Conservation (phyloP, 179 eudicot species). For the Silene coronaria region DNA sequence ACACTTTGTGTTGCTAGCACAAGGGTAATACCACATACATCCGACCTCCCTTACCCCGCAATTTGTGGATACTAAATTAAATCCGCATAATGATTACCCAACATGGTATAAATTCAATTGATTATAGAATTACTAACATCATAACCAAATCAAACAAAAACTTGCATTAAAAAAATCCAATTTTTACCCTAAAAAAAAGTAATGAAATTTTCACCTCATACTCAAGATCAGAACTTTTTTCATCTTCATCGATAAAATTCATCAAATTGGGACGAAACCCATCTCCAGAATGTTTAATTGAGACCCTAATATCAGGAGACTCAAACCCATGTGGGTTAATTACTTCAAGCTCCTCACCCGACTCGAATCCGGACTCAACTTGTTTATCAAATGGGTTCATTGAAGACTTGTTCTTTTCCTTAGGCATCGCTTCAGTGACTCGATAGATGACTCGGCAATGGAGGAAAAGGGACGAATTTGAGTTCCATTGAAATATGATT, state of each 20-base stretch:
- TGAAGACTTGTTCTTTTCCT: constrained; percentile 35
- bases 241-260: constrained; percentile 32
- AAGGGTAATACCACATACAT: too few species aligned
- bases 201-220: constrained; percentile 39
- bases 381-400: constrained; percentile 23
- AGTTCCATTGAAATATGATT: not conserved
- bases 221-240: constrained; percentile 57
- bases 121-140: not conserved
- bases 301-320: constrained; percentile 18
- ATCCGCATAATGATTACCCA: too few species aligned
- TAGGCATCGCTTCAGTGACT: constrained; percentile 29
- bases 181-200: not conserved
- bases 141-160: not conserved
- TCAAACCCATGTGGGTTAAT: constrained; percentile 32
- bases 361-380: constrained; percentile 17
- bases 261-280: constrained; percentile 22
- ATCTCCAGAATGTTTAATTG: constrained; percentile 21
- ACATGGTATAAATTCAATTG: too few species aligned
- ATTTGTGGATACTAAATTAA: too few species aligned
- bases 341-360: constrained; percentile 49
- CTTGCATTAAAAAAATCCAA: not conserved
- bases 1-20: too few species aligned
- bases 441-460: constrained; percentile 10
- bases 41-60: too few species aligned
- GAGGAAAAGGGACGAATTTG: not conserved